Evolutionary conservation across 2,329 filamentous ascomycete genomes (phyloP).

Genomic region (Chlorencoelia australis): DNA sequence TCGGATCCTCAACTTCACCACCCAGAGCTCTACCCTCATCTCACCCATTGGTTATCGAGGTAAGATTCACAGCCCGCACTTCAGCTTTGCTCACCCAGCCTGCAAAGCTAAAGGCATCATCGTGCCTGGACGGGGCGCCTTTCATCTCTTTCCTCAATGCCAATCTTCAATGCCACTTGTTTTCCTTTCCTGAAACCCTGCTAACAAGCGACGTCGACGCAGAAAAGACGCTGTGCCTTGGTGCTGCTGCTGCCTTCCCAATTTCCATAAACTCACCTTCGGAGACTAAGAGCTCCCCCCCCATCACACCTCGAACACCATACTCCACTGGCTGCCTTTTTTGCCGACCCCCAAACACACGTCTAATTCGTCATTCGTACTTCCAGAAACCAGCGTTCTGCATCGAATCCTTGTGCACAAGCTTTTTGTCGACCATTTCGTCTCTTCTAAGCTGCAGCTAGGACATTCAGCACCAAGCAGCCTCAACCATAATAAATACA

Average conservation of each 20-base stretch:
- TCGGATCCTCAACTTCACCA: slow-evolving; percentile 4
- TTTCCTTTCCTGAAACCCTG: too few relatives aligned
- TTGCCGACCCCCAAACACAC: slow-evolving; percentile 4
- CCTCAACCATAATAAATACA: slow-evolving; percentile 8
- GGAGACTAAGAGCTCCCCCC: slow-evolving; percentile 6
- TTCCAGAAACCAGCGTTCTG: too few relatives aligned
- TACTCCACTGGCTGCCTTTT: slow-evolving; percentile 5
- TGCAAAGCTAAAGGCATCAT: too few relatives aligned
- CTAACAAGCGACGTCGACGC: background rate
- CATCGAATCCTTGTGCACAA: slow-evolving; percentile 9
- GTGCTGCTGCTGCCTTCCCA: slow-evolving; percentile 5
- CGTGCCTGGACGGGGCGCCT: too few relatives aligned
- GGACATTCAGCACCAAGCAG: slow-evolving; percentile 9
- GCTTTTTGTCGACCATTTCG: slow-evolving; percentile 8
- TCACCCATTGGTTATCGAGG: too few relatives aligned
- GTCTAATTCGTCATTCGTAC: slow-evolving; percentile 8
- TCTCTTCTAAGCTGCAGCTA: slow-evolving; percentile 8
- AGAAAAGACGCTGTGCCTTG: slow-evolving; percentile 7
- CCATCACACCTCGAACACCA: slow-evolving; percentile 3
- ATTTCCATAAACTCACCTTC: slow-evolving; percentile 6
- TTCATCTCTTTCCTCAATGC: too few relatives aligned
- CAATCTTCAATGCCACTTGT: too few relatives aligned
- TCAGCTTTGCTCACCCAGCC: too few relatives aligned
- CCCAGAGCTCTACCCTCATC: slow-evolving; percentile 2
- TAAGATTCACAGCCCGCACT: too few relatives aligned